A percentile compares a stretch with the other conserved stretches of the same genome.
Conservation (phyloP, 176 grass and related monocot species). For the Typha latifolia region DNA sequence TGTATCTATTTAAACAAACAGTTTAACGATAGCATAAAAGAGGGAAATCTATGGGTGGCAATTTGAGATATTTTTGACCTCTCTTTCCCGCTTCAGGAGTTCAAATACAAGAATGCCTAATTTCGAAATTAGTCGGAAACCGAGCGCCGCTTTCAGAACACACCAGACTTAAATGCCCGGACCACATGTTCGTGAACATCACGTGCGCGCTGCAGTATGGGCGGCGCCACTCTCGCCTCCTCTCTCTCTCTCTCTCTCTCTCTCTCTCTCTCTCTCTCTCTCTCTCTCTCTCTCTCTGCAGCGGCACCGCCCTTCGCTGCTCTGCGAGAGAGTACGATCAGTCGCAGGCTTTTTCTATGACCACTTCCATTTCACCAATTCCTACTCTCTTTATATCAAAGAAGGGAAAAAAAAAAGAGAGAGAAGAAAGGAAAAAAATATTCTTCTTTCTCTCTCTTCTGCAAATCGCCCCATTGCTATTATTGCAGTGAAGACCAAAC, state of each 20-base stretch:
- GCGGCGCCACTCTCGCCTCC: neutral
- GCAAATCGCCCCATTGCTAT: conserved; percentile 35
- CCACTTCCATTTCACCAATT: neutral
- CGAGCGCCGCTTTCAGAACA: neutral
- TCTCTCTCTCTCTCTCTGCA: conserved; percentile 22
- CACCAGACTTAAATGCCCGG: neutral
- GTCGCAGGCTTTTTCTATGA: neutral
- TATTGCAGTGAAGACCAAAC: conserved; percentile 23
- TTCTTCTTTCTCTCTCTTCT: conserved; percentile 6
- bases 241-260: too few relatives aligned
- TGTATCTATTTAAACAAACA: too few relatives aligned
- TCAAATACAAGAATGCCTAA: neutral
- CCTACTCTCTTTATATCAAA: neutral
- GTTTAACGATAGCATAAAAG: too few relatives aligned
- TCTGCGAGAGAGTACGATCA: conserved; percentile 9
- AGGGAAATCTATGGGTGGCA: too few relatives aligned
- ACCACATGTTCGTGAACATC: conserved; percentile 5
- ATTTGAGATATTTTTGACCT: too few relatives aligned
- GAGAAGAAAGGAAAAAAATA: neutral
- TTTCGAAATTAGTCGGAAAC: neutral
- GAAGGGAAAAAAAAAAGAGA: too few relatives aligned
- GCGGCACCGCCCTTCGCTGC: conserved; percentile 2
- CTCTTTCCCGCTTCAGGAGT: neutral
- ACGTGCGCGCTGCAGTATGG: conserved; percentile 42
- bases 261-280: too few relatives aligned